Evolutionary conservation across 768 basidiomycete genomes (phyloP), one percentile per base, ranked within the genome.

Genomic region (Suillus subalutaceus): DNA sequence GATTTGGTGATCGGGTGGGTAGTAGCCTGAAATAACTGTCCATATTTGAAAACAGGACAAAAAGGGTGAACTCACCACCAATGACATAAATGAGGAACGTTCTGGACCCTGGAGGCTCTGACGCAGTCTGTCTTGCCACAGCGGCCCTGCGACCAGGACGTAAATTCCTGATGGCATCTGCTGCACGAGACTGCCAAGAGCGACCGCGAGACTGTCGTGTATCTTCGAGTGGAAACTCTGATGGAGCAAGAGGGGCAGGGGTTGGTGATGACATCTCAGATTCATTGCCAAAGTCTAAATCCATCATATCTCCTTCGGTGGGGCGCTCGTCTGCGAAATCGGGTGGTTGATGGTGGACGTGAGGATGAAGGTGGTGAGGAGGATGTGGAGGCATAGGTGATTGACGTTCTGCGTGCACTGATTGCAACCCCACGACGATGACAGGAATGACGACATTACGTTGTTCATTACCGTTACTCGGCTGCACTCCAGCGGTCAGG

Each of bases 51-150:
- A 50, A 50, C 16, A 56, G 41, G 50, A 38, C 9, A 65, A 48
- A 60, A 58, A 43, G 10, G 48, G 56, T 35, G 10, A 10, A 76
- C 84, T 60, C 67, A 87, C 91, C 91, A 61, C 92, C 92, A 74
- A 94, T 92, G 67, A 96, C 94, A 78, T 94, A 96, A 65, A 96
- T 94, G 76, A 95, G 81, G 78, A 95, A 95, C 20, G 93, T 95
- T 69, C 93, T 79, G 55, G 88, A 88, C 20, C 78, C 79, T 12
- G 71, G 68, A 8, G 66, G 20, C 26, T 72, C 72, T 69, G 43
- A 67, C 70, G 60, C 73, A 69, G 35, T 67, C 67, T 2, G 75
- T 63, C 44, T 74, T 72, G 66, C 65, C 35, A 67, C 64, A 41
- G 72, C 57, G 13, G 72, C 70, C 44, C 68, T 72, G 61, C 73